Evolutionary conservation across 1,284 basidiomycete genomes (phyloP).

Genomic region (Schizophyllum amplum): DNA sequence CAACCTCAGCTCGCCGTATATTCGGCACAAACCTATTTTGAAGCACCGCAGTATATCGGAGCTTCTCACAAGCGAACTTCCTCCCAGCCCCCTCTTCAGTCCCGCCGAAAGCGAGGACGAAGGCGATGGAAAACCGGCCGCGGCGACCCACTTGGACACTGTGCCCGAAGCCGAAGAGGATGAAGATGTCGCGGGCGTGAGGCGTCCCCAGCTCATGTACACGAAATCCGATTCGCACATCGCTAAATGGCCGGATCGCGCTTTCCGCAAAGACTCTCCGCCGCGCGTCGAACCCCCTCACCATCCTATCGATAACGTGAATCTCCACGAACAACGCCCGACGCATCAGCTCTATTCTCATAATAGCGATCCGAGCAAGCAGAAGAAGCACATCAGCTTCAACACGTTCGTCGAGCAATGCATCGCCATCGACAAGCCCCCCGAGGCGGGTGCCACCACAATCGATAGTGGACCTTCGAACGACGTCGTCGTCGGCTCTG

Average conservation of each 20-base stretch:
- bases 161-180: conserved; percentile 9
- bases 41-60: conserved; percentile 94
- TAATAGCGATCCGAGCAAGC: conserved; percentile 11
- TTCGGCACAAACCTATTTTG: conserved; percentile 80
- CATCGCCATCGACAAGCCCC: conserved; percentile 83
- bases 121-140: conserved; percentile 21
- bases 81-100: conserved; percentile 49
- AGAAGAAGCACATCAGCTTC: conserved; percentile 85
- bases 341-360: conserved; percentile 11
- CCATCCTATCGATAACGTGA: conserved; percentile 11
- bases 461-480: conserved; percentile 3
- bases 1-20: conserved; percentile 23
- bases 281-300: conserved; percentile 44
- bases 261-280: conserved; percentile 59
- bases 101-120: conserved; percentile 36
- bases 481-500: conserved; percentile 1
- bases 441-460: neutral
- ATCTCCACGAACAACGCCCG: conserved; percentile 2
- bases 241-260: conserved; percentile 37
- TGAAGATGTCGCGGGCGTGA: conserved; percentile 24
- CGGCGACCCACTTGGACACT: conserved; percentile 18
- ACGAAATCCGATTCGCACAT: conserved; percentile 84
- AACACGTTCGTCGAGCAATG: conserved; percentile 98
- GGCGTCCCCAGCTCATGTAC: conserved; percentile 58
- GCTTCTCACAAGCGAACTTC: conserved; percentile 65